These are phyloP conservation scores for Gossypium aridum DNA, from an alignment of 441 rosid genomes.

Conservation along the genomic window DNA sequence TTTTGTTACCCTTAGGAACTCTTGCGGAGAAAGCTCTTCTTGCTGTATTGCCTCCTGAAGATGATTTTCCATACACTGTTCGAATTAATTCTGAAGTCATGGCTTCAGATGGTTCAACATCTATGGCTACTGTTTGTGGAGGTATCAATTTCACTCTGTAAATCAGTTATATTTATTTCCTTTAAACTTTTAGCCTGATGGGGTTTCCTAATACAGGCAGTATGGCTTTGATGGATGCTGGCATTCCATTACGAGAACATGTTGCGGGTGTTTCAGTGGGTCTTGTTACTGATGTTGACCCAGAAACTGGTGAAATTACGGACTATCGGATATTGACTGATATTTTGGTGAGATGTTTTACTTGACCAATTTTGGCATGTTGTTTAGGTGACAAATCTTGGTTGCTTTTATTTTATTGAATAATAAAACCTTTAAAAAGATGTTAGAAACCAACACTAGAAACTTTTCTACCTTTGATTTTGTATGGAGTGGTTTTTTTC, in stretches of 20 bases:
- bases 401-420: background rate
- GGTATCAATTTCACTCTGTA: constrained; percentile 35
- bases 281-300: constrained; percentile 77
- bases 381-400: background rate
- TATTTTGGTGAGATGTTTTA: constrained; percentile 65
- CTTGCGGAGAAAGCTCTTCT: constrained; percentile 96
- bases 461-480: background rate
- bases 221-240: constrained; percentile 98
- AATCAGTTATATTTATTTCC: background rate
- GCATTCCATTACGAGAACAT: constrained; percentile 77
- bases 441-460: background rate
- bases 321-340: constrained; percentile 85
- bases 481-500: background rate
- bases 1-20: constrained; percentile 46
- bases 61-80: constrained; percentile 65
- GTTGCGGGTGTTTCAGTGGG: constrained; percentile 98
- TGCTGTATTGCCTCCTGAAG: constrained; percentile 91
- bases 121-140: constrained; percentile 98
- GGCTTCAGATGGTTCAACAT: constrained; percentile 99
- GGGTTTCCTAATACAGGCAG: constrained; percentile 53
- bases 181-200: background rate
- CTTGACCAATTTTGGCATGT: background rate
- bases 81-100: constrained; percentile 94
- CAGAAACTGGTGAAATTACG: constrained; percentile 63
- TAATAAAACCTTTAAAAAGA: background rate